A percentile compares a stretch with the other conserved stretches of the same genome.
Evolutionary conservation across 176 grass and related monocot genomes (phyloP).

Genomic region (Musa beccarii): DNA sequence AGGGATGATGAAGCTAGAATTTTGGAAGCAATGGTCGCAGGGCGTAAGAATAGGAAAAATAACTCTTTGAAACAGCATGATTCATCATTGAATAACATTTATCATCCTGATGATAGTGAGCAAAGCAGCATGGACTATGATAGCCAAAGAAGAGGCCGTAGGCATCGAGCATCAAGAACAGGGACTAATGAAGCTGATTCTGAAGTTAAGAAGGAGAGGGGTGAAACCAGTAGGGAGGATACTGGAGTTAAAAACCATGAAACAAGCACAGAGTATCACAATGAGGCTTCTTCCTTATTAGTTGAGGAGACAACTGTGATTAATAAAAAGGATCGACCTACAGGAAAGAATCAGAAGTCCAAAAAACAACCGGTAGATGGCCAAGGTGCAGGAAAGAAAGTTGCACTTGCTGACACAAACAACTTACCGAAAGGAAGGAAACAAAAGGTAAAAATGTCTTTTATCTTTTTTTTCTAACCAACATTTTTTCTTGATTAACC

Average conservation of each 20-base stretch:
- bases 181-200: neutral
- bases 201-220: conserved; percentile 11
- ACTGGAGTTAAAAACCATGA: conserved; percentile 19
- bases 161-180: conserved; percentile 33
- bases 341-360: conserved; percentile 44
- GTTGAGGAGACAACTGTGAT: conserved; percentile 23
- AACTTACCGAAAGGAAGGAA: conserved; percentile 59
- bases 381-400: conserved; percentile 34
- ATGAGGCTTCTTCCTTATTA: conserved; percentile 35
- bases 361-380: conserved; percentile 43
- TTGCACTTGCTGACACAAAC: conserved; percentile 35
- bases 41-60: conserved; percentile 43
- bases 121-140: conserved; percentile 19
- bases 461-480: too few relatives aligned
- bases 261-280: conserved; percentile 27
- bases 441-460: conserved; percentile 50
- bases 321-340: conserved; percentile 36
- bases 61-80: conserved; percentile 21
- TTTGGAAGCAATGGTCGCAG: conserved; percentile 58
- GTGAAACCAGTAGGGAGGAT: conserved; percentile 24
- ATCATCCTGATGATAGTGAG: conserved; percentile 13
- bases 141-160: conserved; percentile 36
- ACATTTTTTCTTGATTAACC: too few relatives aligned
- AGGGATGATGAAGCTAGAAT: conserved; percentile 41
- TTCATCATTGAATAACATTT: neutral